Evolutionary conservation across 2,329 filamentous ascomycete genomes (phyloP), one percentile per base, ranked within the genome.

Genomic region (Fusarium avenaceum): DNA sequence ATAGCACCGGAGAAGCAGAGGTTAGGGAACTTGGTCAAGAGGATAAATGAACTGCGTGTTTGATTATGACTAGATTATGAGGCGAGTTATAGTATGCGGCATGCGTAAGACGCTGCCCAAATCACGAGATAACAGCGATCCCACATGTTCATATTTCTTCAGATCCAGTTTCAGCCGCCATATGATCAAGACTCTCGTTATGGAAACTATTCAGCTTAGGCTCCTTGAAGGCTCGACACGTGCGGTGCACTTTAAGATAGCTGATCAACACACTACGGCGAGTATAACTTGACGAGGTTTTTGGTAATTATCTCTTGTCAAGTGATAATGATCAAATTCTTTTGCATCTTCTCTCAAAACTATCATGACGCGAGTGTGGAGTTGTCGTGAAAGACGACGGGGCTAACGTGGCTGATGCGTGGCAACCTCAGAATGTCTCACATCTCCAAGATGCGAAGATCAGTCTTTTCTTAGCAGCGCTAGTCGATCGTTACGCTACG

Each of bases 381-480:
- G 43, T 43, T 54, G 22, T 47, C 7, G 20, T 44, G 24, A 42
- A 15, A 15, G 32, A 44, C 38, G 42, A 48, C 42, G 44, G 51
- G 33, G 43, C 30, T 63, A 44, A 48, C 59, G 59, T 63, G 59
- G 57, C 46, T 62, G 56, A 17, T 50, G 22, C 11, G 17, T 38
- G 35, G 35, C 35, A 38, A 38, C 35, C 17, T 10, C 35, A 38
- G 35, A 38, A 19, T 28, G 57, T 45, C 40, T 33, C 45, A 30
- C 28, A 48, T 22, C 43, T 43, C 28, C 10, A 32, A 26, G 38
- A 54, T 28, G 17, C 28, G 38, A 49, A 43, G 53, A 60, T 60
- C 52, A 35, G 33, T 26, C 26, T n/a, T 28, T 59, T 20, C 33
- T 57, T 45, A n/a, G 26, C 22, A 44, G 30, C 59, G 44, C 59